Evolutionary conservation across 176 grass and related monocot species (phyloP), one percentile per base, ranked within the genome.

Genomic region (Poa annua): DNA sequence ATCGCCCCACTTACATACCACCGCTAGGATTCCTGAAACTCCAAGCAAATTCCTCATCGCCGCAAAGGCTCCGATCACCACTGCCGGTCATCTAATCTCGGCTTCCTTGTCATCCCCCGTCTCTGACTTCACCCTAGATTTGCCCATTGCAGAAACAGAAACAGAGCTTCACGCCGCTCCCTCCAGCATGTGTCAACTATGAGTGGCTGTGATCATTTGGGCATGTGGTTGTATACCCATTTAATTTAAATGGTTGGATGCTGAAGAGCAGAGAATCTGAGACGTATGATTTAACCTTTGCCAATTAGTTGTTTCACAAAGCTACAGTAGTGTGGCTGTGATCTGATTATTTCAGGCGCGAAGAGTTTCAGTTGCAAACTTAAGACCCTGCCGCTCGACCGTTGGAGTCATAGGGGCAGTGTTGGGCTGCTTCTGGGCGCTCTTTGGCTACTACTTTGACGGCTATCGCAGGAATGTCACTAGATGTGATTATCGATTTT

Each of bases 311-410:
- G 29, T 47, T 47, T 47, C 20, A 45, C 38, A 71, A 71, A 71
- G n/a, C 67, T 14, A 0, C 19, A 71, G 67, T 24, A 45, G 38
- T 20, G 35, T n/a, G 19, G 41, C 35, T 44, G 17, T 4, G 67
- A n/a, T n/a, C n/a, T n/a, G n/a, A n/a, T n/a, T n/a, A n/a, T n/a
- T n/a, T n/a, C n/a, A n/a, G n/a, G n/a, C n/a, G n/a, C n/a, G n/a
- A n/a, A n/a, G n/a, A 14, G 38, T 69, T 70, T 70, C 38, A 70
- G 20, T 70, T 70, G 67, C 66, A 70, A 70, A 11, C 5, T 70
- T 11, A 45, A 71, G 11, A 14, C 39, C 21, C 22, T 5, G 22
- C 56, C 22, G 56, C 10, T 25, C 11, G 56, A 60, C 42, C 42
- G 9, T 2, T 44, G 42, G n/a, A n/a, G n/a, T n/a, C n/a, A n/a